Evolutionary conservation across 768 basidiomycete species (phyloP), one percentile per base, ranked within the genome.

Genomic region (Panaeolus cyanescens): DNA sequence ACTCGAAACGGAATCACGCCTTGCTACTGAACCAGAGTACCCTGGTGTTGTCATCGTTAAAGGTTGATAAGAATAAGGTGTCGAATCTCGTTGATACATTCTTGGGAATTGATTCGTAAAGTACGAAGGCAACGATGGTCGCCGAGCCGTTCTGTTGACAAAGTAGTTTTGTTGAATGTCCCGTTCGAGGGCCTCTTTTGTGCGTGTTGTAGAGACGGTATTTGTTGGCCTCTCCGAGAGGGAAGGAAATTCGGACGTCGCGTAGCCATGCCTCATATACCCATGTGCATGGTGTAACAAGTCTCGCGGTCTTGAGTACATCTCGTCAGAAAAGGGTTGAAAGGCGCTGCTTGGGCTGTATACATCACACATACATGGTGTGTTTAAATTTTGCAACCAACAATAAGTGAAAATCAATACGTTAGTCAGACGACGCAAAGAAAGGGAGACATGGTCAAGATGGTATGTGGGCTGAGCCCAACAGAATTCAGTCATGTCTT

Each of bases 141-240:
- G 62, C 6, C 45, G 55, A 25, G 62, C 22, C 17, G 61, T 53
- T 33, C 60, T 50, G n/a, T 58, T 56, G 40, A 65, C 60, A 30
- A 62, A 54, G 56, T 67, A 66, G 34, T 65, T 62, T 58, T 62
- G 58, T 40, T 66, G 62, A 31, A 67, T 64, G 5, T 69, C 68
- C 45, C 65, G 57, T 58, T 68, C 67, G 22, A 64, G 65, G 34
- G 61, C 59, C 55, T 67, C 66, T 61, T 66, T 66, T 25, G 55
- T 67, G 6, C 57, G 62, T 40, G 74, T 70, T 40, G 69, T 65
- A 8, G 64, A 61, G 59, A 73, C 71, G 75, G 0, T 70, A 61
- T 25, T 72, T 65, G 10, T 72, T 50, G 45, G 45, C 71, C 30
- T 68, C 66, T 58, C 70, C 72, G 60, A 70, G 73, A 3, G 42